Evolutionary conservation across 345 rosid genomes (phyloP).

Genomic region (Hevea brasiliensis): DNA sequence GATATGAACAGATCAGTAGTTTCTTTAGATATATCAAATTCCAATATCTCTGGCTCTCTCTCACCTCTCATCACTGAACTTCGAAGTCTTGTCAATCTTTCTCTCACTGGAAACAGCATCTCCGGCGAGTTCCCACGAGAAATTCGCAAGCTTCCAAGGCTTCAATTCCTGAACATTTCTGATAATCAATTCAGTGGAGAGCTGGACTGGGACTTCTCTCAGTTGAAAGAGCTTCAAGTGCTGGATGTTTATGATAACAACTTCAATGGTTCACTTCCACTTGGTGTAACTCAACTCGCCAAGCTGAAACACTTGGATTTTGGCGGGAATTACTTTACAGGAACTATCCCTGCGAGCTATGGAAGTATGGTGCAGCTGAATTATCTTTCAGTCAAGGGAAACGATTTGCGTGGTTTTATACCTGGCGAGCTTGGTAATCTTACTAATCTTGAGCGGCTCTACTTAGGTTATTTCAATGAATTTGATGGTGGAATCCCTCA

Average conservation of each 20-base stretch:
- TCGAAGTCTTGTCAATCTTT: slow-evolving; percentile 37
- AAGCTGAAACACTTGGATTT: slow-evolving; percentile 54
- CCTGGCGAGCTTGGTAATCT: slow-evolving; percentile 63
- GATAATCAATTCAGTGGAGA: slow-evolving; percentile 51
- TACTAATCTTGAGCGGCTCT: slow-evolving; percentile 45
- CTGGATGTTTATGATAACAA: slow-evolving; percentile 58
- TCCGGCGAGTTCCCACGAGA: slow-evolving; percentile 37
- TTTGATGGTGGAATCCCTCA: slow-evolving; percentile 57
- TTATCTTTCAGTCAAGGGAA: slow-evolving; percentile 57
- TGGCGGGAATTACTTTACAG: slow-evolving; percentile 65
- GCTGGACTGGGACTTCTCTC: slow-evolving; percentile 50
- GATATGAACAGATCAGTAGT: slow-evolving; percentile 39
- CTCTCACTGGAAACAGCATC: slow-evolving; percentile 45
- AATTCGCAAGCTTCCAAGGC: slow-evolving; percentile 40
- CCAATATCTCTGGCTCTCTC: slow-evolving; percentile 56
- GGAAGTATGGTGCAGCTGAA: slow-evolving; percentile 39
- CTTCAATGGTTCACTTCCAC: slow-evolving; percentile 51
- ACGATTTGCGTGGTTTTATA: slow-evolving; percentile 52
- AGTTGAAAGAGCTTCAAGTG: slow-evolving; percentile 39
- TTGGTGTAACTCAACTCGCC: slow-evolving; percentile 35
- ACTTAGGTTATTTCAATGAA: slow-evolving; percentile 58
- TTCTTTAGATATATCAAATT: slow-evolving; percentile 52
- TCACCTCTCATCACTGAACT: slow-evolving; percentile 52
- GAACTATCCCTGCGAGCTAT: slow-evolving; percentile 47
- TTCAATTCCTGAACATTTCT: slow-evolving; percentile 53